Percentiles rank a stretch among this genome's conserved stretches.
These are phyloP conservation scores for Balamuthia mandrillaris DNA, from an alignment of 208 protist genomes.

Conservation along the genomic window DNA sequence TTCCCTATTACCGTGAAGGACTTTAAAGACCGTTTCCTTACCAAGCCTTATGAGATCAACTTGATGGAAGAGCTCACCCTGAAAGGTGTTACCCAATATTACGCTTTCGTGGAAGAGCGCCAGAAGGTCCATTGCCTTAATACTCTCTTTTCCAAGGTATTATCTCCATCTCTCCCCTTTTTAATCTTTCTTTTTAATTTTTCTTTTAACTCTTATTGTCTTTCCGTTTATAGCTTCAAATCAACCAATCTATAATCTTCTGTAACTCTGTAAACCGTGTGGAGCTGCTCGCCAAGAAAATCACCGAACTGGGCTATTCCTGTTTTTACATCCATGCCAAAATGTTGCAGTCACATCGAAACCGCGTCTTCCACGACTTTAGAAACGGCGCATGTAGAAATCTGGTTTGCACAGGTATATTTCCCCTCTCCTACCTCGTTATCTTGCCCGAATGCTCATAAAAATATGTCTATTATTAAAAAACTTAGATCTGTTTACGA, in stretches of 20 bases:
- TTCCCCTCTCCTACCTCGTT: background rate
- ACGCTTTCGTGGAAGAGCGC: constrained; percentile 97
- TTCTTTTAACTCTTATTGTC: background rate
- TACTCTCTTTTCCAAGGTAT: constrained; percentile 93
- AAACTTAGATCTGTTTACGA: constrained; percentile 98
- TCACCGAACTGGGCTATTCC: constrained; percentile 97
- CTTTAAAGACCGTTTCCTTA: constrained; percentile 90
- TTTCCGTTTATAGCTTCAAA: constrained; percentile 93
- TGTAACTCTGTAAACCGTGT: constrained; percentile 98
- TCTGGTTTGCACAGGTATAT: constrained; percentile 90
- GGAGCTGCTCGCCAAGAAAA: constrained; percentile 98
- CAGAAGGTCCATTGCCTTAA: constrained; percentile 99
- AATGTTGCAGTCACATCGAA: constrained; percentile 96
- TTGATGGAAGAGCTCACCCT: constrained; percentile 97
- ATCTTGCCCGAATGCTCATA: too few relatives aligned
- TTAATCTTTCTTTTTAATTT: constrained; percentile 21
- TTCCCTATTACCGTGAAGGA: constrained; percentile 88
- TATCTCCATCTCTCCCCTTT: background rate
- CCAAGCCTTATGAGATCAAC: constrained; percentile 96
- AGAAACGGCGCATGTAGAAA: constrained; percentile 94
- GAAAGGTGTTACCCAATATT: constrained; percentile 98
- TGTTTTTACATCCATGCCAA: constrained; percentile 99
- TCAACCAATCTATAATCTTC: constrained; percentile 99
- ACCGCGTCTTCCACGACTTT: constrained; percentile 99
- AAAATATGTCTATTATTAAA: too few relatives aligned